Base-by-base conservation (phyloP, 129 eudicot species). In the Calendula officinalis region DNA sequence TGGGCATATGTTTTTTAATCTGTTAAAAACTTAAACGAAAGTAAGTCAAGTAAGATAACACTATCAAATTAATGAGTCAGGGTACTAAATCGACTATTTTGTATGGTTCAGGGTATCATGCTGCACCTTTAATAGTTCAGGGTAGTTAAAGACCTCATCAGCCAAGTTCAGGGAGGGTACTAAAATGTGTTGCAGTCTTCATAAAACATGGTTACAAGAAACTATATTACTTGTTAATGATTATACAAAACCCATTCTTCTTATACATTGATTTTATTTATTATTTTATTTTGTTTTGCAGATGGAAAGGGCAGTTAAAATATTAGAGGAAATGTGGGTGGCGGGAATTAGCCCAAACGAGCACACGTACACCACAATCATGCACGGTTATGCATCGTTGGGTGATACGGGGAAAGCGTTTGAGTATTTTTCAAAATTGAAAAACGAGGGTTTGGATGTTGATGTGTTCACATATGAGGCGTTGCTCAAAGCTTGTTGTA, bases 401-500 rank as follows among this genome's bases (percentile, higher is more conserved):
- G 99, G 99, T 60, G 99, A 94, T 68, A 94, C 84, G 41, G 99
- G 95, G 52, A 94, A 86, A 81, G 99, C 97, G 14, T 94, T 94
- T 17, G 97, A 88, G 71, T 94, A 89, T 50, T 94, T 94, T 43
- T 72, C 95, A 3, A 79, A 76, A 78, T 48, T 94, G 3, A 88
- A 86, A 78, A 83, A 76, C 4, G 99, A 94, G 72, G 99, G 99
- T 32, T 83, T 94, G 22, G 85, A 89, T 74, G 78, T 94, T 68
- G 99, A 89, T 69, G 95, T 86, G 43, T 94, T 68, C 78, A 80
- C 85, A 1, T 94, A 88, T 7, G 95, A 94, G 84, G 97, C 97
- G 37, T 70, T 94, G 39, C 97, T 94, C 67, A 94, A 94, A 74
- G 97, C 97, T 14, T 94, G 97, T 59, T 94, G 99, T 71, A 94